These are phyloP conservation scores for Aspergillus sp. DNA, from an alignment of 2,329 filamentous ascomycete genomes.

Conservation along the genomic window DNA sequence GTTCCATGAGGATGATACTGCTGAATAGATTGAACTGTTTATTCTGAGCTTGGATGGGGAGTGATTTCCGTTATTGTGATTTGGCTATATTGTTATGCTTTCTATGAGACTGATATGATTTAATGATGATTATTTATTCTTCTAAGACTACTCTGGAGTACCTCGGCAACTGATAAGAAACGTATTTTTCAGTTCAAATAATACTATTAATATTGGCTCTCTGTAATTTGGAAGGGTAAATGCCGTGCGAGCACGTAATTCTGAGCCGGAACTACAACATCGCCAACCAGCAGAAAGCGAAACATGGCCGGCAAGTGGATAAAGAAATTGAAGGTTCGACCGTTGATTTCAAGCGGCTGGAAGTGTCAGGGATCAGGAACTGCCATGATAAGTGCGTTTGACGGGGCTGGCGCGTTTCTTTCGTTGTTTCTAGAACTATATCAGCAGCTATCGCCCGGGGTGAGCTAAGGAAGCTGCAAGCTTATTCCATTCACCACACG, in stretches of 20 bases:
- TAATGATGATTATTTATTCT: too few relatives aligned
- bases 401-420: background rate
- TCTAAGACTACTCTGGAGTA: too few relatives aligned
- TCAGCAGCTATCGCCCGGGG: background rate
- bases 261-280: conserved; percentile 26
- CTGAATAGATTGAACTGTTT: too few relatives aligned
- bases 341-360: background rate
- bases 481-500: background rate
- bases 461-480: background rate
- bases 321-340: background rate
- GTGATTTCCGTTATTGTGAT: too few relatives aligned
- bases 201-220: background rate
- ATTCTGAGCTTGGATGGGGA: too few relatives aligned
- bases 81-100: too few relatives aligned
- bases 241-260: conserved; percentile 37
- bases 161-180: too few relatives aligned
- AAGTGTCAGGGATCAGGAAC: too few relatives aligned
- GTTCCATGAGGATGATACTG: conserved; percentile 46
- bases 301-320: background rate
- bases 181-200: background rate
- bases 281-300: background rate
- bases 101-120: too few relatives aligned
- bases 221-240: conserved; percentile 1
- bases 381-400: background rate
- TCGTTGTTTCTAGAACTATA: background rate